Evolutionary conservation across 768 basidiomycete species (phyloP), one percentile per base, ranked within the genome.

Genomic region (Kwoniella dejecticola): DNA sequence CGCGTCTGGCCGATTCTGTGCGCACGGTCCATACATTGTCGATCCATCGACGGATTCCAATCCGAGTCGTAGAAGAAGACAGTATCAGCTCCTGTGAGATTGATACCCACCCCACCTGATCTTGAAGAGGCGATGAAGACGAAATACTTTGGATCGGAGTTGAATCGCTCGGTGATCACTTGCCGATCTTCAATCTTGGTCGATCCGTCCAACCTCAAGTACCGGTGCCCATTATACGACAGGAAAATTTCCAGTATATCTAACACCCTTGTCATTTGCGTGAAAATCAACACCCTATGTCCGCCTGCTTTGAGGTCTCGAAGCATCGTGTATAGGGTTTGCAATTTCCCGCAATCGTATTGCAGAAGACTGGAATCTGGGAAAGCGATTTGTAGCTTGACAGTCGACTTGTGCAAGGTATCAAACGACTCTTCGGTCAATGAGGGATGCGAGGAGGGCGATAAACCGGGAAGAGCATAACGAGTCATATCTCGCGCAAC

Each of bases 291-390:
- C 24, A 90, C 84, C 6, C 94, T 88, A 75, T 96, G 93, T 0
- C 92, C 91, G 5, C 86, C 91, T 0, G 86, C 85, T 74, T 93
- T 91, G 78, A 86, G 89, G 77, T 89, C 85, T 45, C 90, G 85
- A 10, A 98, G 82, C 26, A 98, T 81, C 24, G 80, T 81, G n/a
- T 86, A 84, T 7, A 98, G 84, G 58, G 87, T 84, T 71, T 96
- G 94, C 12, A 98, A 83, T 74, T 98, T 98, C 45, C 94, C 94
- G 71, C 94, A 96, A 77, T 98, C 94, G 76, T 92, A 96, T 74
- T 96, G 93, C 6, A 96, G 82, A 30, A 95, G 82, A 3, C 87
- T 90, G 0, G 88, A 85, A 68, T 94, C 90, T 0, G 94, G 94
- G 77, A 97, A 96, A 1, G 91, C 93, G 55, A 97, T 91, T 68